A percentile compares a stretch with the other conserved stretches of the same genome.
phyloP scores from a whole-genome alignment of 371 early-diverging fungal species.

The Astathelohania contejeani region DNA sequence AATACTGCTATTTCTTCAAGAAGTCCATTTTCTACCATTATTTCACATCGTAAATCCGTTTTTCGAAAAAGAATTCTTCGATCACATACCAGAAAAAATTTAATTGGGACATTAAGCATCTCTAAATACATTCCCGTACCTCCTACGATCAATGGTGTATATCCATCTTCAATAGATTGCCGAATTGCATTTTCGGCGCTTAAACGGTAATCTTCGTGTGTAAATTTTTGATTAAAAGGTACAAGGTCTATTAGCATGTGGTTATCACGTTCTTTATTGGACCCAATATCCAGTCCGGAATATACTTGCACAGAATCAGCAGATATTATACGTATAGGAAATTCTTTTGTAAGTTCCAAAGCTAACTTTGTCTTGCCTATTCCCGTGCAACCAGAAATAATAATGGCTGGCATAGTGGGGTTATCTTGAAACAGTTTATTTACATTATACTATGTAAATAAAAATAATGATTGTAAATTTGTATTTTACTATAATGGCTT shows the following conservation, averaged over 20 bases:
- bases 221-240: neutral
- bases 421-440: too few species aligned
- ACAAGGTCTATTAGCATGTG: conserved; percentile 3
- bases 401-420: too few species aligned
- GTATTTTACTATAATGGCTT: too few species aligned
- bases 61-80: neutral
- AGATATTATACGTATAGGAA: conserved; percentile 1
- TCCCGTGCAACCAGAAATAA: conserved; percentile 7
- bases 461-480: too few species aligned
- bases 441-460: too few species aligned
- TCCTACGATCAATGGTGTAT: conserved; percentile 2
- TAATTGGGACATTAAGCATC: neutral
- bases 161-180: neutral
- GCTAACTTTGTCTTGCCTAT: conserved; percentile 8
- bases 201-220: neutral
- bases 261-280: conserved; percentile 1
- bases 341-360: neutral
- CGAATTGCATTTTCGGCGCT: neutral
- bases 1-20: neutral
- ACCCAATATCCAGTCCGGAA: conserved; percentile 3
- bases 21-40: conserved; percentile 9
- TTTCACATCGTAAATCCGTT: conserved; percentile 7
- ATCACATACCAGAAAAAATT: neutral
- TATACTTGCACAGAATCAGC: conserved; percentile 9
- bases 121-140: conserved; percentile 4